Evolutionary conservation across 2,329 filamentous ascomycete species (phyloP).

Genomic region (Ophiognomonia clavigignenti-juglandacearum): DNA sequence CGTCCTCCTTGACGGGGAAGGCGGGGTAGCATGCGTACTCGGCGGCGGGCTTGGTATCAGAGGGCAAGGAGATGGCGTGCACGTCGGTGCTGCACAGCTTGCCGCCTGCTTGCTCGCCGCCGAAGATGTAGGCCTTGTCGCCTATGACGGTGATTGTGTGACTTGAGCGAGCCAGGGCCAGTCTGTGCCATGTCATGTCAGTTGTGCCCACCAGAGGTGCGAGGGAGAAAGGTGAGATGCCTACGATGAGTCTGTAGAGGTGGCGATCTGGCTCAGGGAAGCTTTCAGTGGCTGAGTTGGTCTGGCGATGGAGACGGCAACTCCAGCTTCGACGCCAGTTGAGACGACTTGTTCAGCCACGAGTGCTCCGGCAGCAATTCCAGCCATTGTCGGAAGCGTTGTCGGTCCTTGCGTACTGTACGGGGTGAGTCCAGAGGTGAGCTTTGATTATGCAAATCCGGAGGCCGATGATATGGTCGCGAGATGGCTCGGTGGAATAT

Average conservation of each 20-base stretch:
- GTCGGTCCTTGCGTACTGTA: neutral
- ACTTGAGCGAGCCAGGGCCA: constrained; percentile 39
- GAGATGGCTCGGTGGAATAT: no score
- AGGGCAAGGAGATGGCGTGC: constrained; percentile 46
- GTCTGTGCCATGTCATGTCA: constrained; percentile 18
- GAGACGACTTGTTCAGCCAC: constrained; percentile 36
- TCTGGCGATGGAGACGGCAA: constrained; percentile 41
- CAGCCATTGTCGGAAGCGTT: constrained; percentile 28
- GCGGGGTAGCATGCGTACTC: constrained; percentile 30
- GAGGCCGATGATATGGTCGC: no score
- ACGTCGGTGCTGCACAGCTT: constrained; percentile 44
- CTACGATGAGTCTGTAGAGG: constrained; percentile 27
- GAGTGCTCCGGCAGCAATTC: constrained; percentile 31
- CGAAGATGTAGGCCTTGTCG: constrained; percentile 51
- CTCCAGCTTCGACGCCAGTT: constrained; percentile 33
- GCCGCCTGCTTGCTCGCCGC: constrained; percentile 36
- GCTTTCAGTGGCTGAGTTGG: constrained; percentile 48
- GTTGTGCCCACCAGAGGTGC: neutral
- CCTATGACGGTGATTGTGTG: constrained; percentile 50
- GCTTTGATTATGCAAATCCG: no score
- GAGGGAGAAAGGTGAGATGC: neutral
- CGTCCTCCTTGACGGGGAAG: constrained; percentile 22
- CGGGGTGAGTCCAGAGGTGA: no score
- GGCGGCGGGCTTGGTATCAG: constrained; percentile 29
- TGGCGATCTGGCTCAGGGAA: constrained; percentile 41